Evolutionary conservation across 1,284 basidiomycete species (phyloP).

Genomic region (Psilocybe mexicana): DNA sequence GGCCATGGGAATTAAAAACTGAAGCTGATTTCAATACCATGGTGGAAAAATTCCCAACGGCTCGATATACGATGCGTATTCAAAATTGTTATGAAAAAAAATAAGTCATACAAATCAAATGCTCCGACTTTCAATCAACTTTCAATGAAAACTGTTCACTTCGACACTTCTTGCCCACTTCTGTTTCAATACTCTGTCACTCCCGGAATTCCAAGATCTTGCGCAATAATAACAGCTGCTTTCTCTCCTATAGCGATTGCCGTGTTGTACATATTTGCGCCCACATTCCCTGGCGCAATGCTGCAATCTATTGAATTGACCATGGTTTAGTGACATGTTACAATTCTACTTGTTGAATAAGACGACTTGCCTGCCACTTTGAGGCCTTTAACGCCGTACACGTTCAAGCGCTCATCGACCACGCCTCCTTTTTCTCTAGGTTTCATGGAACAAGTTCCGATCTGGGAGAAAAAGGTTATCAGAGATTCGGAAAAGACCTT

Average conservation of each 20-base stretch:
- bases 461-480: constrained; percentile 29
- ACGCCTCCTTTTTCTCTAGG: constrained; percentile 56
- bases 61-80: too few relatives aligned
- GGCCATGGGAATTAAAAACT: neutral
- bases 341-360: too few relatives aligned
- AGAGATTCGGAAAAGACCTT: neutral
- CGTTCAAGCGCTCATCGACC: constrained; percentile 59
- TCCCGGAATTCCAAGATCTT: constrained; percentile 29
- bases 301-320: neutral
- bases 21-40: neutral
- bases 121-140: neutral
- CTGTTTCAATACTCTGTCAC: neutral
- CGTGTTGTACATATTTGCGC: constrained; percentile 46
- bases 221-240: constrained; percentile 44
- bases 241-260: constrained; percentile 50
- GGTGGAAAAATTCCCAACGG: neutral
- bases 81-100: neutral
- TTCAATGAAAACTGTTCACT: neutral
- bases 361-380: constrained; percentile 50
- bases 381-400: constrained; percentile 59
- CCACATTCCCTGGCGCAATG: neutral
- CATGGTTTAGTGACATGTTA: neutral
- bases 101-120: neutral
- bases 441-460: constrained; percentile 72
- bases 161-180: neutral